These are phyloP conservation scores for Nicotiana noctiflora DNA, from an alignment of 257 asterid genomes.

Conservation along the genomic window DNA sequence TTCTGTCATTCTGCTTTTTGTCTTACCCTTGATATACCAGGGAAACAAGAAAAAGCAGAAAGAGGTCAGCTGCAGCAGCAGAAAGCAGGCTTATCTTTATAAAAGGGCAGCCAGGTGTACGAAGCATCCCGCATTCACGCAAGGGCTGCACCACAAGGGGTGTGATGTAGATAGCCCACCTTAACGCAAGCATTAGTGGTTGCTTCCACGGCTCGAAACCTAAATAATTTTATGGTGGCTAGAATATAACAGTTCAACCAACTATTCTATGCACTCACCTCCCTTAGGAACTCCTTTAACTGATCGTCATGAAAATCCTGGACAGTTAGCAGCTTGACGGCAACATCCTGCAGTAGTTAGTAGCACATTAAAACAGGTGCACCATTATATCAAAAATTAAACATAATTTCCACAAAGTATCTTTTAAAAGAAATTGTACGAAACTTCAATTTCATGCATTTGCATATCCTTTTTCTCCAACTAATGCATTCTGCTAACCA, in stretches of 20 bases:
- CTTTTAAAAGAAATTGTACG: background rate
- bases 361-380: background rate
- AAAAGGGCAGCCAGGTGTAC: too few species aligned
- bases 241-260: background rate
- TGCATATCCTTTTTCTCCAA: background rate
- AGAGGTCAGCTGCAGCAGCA: background rate
- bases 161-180: too few species aligned
- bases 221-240: background rate
- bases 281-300: conserved; percentile 84
- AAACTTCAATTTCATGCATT: background rate
- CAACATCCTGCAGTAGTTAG: conserved; percentile 72
- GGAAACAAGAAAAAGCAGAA: background rate
- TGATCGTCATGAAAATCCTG: conserved; percentile 95
- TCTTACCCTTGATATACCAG: background rate
- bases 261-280: conserved; percentile 40
- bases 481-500: background rate
- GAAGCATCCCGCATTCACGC: too few species aligned
- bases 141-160: too few species aligned
- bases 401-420: background rate
- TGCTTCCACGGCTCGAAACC: background rate
- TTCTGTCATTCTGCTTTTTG: background rate
- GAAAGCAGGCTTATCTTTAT: background rate
- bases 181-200: too few species aligned
- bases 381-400: background rate
- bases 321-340: conserved; percentile 72